Conservation (phyloP, 2,329 filamentous ascomycete species). For the Microdochium paspali region DNA sequence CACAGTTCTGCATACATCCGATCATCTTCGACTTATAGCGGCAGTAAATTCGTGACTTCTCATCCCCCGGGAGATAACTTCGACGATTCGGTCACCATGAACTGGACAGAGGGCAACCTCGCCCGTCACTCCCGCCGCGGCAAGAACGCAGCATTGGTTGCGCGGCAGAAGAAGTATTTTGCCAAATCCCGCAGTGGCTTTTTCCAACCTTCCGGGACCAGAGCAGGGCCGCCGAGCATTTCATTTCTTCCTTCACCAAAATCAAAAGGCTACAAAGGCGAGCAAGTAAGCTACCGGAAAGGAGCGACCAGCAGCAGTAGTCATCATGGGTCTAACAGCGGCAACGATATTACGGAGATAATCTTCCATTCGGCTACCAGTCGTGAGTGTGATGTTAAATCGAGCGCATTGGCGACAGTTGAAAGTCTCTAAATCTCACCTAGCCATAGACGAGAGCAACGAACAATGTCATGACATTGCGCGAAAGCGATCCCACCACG, state of each 20-base stretch:
- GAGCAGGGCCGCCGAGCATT: background rate
- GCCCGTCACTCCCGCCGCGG: background rate
- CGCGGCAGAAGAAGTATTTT: background rate
- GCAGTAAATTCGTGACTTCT: no score
- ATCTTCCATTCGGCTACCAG: no score
- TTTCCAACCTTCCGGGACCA: background rate
- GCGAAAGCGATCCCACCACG: background rate
- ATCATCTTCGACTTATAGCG: no score
- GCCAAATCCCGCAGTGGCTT: background rate
- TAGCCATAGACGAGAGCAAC: background rate
- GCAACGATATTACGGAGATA: no score
- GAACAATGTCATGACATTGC: no score
- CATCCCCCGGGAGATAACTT: no score
- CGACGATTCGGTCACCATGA: background rate
- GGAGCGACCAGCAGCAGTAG: background rate
- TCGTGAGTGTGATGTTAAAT: no score
- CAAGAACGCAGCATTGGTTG: background rate
- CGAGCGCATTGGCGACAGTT: no score
- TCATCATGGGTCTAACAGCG: no score
- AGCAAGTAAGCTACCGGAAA: background rate
- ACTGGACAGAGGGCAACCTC: slow-evolving; percentile 1
- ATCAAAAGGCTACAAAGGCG: no score
- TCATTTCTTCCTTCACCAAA: background rate
- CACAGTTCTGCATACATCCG: no score
- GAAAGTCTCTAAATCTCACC: no score